Percentiles rank a stretch among this genome's conserved stretches.
phyloP scores from a whole-genome alignment of 805 yeast genomes.

The Candida anglica region DNA sequence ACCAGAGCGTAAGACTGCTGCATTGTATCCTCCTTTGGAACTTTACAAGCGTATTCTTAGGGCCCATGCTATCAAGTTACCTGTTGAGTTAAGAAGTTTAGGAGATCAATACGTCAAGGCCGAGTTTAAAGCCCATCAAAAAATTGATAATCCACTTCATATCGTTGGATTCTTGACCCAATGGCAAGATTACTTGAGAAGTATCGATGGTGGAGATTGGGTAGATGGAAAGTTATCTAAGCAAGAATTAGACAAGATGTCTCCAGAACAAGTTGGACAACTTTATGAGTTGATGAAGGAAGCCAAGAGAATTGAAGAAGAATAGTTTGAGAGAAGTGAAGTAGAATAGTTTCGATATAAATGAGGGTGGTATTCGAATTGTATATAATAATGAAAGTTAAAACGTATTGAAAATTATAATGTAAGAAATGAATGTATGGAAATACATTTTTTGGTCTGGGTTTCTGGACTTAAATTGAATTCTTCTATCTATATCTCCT shows the following conservation, averaged over 20 bases:
- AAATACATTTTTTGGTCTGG: too few relatives aligned
- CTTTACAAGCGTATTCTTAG: constrained; percentile 78
- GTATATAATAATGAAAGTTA: background rate
- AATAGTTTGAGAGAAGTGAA: constrained; percentile 1
- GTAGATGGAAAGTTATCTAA: constrained; percentile 48
- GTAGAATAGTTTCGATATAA: too few relatives aligned
- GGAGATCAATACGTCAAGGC: constrained; percentile 89
- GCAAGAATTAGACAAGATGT: constrained; percentile 72
- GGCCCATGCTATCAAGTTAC: constrained; percentile 66
- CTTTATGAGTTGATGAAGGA: constrained; percentile 75
- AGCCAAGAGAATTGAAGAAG: constrained; percentile 38
- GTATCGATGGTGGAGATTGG: constrained; percentile 48
- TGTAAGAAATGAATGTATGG: too few relatives aligned
- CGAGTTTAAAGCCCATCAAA: constrained; percentile 83
- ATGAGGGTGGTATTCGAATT: too few relatives aligned
- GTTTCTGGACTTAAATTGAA: too few relatives aligned
- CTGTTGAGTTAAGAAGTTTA: constrained; percentile 62
- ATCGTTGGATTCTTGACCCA: constrained; percentile 89
- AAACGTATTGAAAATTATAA: background rate
- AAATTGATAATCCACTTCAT: constrained; percentile 83
- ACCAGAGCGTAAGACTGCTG: constrained; percentile 32
- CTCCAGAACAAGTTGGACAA: constrained; percentile 87
- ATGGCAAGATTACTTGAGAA: constrained; percentile 83
- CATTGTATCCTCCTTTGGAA: constrained; percentile 76
- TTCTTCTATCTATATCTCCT: too few relatives aligned